These are phyloP conservation scores for Nematocida sp. DNA, from an alignment of 371 early-diverging fungal species.

Conservation along the genomic window DNA sequence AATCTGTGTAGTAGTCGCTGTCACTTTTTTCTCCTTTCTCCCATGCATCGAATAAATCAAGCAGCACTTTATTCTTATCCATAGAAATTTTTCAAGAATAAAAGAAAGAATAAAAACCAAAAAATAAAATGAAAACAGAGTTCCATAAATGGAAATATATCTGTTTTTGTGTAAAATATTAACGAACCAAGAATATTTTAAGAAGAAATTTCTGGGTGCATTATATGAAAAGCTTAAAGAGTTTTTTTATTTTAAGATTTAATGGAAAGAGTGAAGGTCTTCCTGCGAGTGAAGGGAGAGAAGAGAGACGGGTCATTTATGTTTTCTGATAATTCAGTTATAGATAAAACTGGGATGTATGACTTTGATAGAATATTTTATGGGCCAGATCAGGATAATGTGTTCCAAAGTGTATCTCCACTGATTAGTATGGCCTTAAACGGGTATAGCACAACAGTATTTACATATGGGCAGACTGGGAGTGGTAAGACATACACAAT, in stretches of 20 bases:
- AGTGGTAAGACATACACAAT: conserved; percentile 97
- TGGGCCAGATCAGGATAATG: conserved; percentile 15
- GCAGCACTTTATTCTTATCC: background rate
- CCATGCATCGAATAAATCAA: background rate
- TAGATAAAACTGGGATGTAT: conserved; percentile 29
- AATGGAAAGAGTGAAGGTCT: conserved; percentile 53
- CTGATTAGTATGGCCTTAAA: conserved; percentile 49
- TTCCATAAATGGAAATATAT: background rate
- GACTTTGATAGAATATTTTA: conserved; percentile 56
- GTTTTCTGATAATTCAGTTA: conserved; percentile 34
- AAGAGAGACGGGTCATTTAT: conserved; percentile 21
- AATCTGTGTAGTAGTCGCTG: background rate
- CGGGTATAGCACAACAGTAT: conserved; percentile 69
- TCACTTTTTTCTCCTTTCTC: background rate
- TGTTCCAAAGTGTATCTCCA: conserved; percentile 17
- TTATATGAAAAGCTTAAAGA: background rate
- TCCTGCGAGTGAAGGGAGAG: conserved; percentile 50
- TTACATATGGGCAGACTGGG: conserved; percentile 77
- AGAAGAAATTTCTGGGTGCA: background rate
- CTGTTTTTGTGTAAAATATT: background rate
- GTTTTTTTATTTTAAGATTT: background rate
- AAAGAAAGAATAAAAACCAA: conserved; percentile 5
- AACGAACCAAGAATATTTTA: background rate
- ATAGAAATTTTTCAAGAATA: background rate
- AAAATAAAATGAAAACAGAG: background rate